A percentile compares a stretch with the other conserved stretches of the same genome.
These are phyloP conservation scores for Tylopilus plumbeoviolaceoides DNA, from an alignment of 768 basidiomycete species.

Conservation along the genomic window DNA sequence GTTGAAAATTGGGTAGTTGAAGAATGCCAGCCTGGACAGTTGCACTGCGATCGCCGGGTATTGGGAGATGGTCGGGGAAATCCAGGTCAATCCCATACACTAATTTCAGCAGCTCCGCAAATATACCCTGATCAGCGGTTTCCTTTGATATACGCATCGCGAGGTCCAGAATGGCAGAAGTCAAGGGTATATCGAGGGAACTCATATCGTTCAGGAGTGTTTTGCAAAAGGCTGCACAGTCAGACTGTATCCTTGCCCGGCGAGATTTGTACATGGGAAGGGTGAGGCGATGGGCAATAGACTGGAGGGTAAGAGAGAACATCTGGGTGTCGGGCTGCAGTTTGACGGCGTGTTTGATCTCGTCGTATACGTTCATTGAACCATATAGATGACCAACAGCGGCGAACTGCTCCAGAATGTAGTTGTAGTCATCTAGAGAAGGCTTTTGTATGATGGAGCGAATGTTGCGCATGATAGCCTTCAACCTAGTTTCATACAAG, in stretches of 20 bases:
- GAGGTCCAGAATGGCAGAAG: conserved; percentile 62
- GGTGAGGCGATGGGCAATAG: conserved; percentile 63
- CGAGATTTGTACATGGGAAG: conserved; percentile 47
- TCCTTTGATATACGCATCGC: conserved; percentile 66
- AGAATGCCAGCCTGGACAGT: conserved; percentile 11
- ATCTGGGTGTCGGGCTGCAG: conserved; percentile 51
- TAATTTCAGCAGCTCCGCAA: conserved; percentile 57
- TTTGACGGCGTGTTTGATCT: conserved; percentile 43
- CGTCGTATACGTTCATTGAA: conserved; percentile 55
- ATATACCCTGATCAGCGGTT: conserved; percentile 48
- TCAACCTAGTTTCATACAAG: conserved; percentile 62
- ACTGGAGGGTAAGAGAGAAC: conserved; percentile 61
- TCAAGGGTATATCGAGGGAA: conserved; percentile 42
- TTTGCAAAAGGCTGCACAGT: conserved; percentile 46
- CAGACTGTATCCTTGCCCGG: conserved; percentile 34
- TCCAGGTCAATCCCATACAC: conserved; percentile 76
- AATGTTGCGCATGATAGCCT: conserved; percentile 67
- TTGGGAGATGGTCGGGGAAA: conserved; percentile 64
- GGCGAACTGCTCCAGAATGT: conserved; percentile 71
- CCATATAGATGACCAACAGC: conserved; percentile 68
- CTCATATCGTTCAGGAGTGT: conserved; percentile 59
- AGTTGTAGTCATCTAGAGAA: conserved; percentile 65
- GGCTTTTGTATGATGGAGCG: conserved; percentile 43
- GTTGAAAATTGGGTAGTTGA: conserved; percentile 30
- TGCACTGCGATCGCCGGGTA: conserved; percentile 13